A percentile compares a stretch with the other conserved stretches of the same genome.
phyloP scores from a whole-genome alignment of 176 grass and related monocot species.

The Aegilops bicornis region DNA sequence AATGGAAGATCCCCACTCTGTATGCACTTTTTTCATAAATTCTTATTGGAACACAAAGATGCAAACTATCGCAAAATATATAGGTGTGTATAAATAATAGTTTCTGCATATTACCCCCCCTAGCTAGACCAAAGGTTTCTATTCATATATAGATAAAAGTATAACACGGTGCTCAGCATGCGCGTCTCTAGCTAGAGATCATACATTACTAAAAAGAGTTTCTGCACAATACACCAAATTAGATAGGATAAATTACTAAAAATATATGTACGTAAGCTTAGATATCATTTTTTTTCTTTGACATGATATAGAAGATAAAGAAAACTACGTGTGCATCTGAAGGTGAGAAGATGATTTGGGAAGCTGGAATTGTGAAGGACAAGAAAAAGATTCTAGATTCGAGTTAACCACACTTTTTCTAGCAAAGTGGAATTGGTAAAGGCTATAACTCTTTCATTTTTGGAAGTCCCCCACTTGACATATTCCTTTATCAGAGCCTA shows the following conservation, averaged over 20 bases:
- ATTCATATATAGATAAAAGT: neutral
- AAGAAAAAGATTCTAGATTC: neutral
- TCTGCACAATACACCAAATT: neutral
- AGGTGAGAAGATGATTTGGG: neutral
- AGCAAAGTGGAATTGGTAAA: neutral
- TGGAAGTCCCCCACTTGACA: conserved; percentile 16
- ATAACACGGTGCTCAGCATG: neutral
- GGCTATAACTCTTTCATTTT: neutral
- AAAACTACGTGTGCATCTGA: neutral
- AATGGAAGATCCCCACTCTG: neutral
- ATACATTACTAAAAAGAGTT: neutral
- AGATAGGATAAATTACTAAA: neutral
- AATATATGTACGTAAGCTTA: neutral
- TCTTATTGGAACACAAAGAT: neutral
- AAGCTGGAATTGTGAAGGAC: neutral
- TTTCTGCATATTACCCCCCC: neutral
- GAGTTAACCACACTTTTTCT: neutral
- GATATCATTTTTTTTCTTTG: neutral
- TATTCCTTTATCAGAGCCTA: neutral
- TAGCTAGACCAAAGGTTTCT: neutral
- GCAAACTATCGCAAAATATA: neutral
- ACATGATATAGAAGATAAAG: neutral
- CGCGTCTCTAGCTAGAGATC: neutral
- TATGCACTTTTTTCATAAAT: neutral
- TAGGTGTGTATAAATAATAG: neutral